phyloP scores from a whole-genome alignment of 2,329 filamentous ascomycete species.

The Aspergillus eucalypticola region DNA sequence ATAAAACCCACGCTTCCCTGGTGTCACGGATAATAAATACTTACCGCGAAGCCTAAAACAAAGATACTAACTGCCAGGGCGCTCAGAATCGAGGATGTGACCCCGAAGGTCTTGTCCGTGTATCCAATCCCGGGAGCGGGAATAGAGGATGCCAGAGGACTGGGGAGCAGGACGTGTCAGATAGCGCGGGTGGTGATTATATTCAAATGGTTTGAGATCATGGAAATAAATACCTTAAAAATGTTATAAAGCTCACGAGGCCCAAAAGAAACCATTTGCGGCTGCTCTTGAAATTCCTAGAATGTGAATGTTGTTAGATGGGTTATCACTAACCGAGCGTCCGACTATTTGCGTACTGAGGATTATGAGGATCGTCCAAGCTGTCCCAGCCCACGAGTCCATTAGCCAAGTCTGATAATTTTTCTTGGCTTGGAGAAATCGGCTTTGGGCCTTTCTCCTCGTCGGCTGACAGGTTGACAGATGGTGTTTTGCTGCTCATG shows the following conservation, averaged over 20 bases:
- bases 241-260: not conserved
- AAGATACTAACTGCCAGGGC: conserved; percentile 7
- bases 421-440: too few relatives aligned
- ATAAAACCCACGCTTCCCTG: too few relatives aligned
- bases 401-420: not conserved
- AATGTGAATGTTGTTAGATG: not conserved
- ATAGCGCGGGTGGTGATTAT: not conserved
- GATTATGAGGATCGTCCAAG: not conserved
- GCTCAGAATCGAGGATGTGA: not conserved
- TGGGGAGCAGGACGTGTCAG: too few relatives aligned
- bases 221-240: not conserved
- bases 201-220: not conserved
- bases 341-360: too few relatives aligned
- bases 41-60: conserved; percentile 6
- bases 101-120: not conserved
- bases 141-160: conserved; percentile 8
- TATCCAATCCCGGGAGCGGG: not conserved
- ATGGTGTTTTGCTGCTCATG: too few relatives aligned
- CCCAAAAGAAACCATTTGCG: not conserved
- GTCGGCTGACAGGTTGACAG: too few relatives aligned
- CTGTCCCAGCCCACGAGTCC: not conserved
- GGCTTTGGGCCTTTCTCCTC: too few relatives aligned
- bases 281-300: not conserved
- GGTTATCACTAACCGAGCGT: too few relatives aligned
- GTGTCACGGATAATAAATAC: too few relatives aligned